phyloP scores from a whole-genome alignment of 1,284 basidiomycete species.

The Salmacisia buchloeana region DNA sequence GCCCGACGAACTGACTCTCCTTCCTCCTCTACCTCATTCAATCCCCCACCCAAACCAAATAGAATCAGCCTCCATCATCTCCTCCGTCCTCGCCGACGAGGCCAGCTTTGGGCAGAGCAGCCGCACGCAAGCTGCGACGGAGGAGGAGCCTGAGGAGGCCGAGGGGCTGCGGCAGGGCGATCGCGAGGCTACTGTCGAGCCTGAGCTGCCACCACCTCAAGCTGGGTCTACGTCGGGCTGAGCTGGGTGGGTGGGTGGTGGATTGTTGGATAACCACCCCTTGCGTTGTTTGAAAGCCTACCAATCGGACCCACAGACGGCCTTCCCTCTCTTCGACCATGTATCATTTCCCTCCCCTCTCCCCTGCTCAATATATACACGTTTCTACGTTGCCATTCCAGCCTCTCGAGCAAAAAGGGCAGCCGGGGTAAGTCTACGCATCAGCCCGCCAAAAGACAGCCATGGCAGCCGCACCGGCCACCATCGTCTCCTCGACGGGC shows the following conservation, averaged over 20 bases:
- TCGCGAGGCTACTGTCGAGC: constrained; percentile 1
- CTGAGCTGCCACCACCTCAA: not conserved
- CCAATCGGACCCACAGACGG: no score
- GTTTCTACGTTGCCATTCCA: not conserved
- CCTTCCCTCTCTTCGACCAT: no score
- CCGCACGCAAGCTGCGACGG: constrained; percentile 6
- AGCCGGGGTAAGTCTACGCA: constrained; percentile 7
- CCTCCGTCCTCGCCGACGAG: constrained; percentile 5
- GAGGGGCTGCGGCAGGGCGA: constrained; percentile 10
- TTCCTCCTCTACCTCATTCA: not conserved
- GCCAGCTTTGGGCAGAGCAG: not conserved
- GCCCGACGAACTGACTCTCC: not conserved
- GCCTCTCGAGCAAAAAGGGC: not conserved
- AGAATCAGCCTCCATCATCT: constrained; percentile 11
- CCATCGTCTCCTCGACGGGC: constrained; percentile 32
- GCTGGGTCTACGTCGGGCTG: not conserved
- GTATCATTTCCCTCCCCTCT: not conserved
- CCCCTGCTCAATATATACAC: not conserved
- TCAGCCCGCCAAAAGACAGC: constrained; percentile 40
- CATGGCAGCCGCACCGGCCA: constrained; percentile 32
- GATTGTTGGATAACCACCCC: no score
- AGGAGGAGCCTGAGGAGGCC: constrained; percentile 5
- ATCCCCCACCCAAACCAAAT: not conserved
- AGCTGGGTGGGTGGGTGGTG: no score
- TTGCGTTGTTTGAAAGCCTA: no score